Base-by-base conservation (phyloP, 2,329 filamentous ascomycete species). In the Talaromyces sp. region DNA sequence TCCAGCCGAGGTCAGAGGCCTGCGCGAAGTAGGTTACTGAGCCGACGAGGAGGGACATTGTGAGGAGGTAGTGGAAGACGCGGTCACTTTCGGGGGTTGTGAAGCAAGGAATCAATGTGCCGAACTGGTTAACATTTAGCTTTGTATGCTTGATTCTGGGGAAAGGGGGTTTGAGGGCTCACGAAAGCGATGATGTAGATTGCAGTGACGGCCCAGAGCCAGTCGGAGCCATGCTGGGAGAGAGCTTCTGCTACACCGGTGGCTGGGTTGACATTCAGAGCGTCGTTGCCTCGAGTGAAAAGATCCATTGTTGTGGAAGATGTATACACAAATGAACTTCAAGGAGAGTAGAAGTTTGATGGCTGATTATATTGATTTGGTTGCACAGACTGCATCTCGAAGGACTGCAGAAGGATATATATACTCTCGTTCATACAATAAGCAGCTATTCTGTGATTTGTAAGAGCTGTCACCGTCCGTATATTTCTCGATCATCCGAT, bases 31-130 rank as follows among this genome's bases (percentile, higher is more conserved):
- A 86, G 60, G 79, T 72, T 68, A 85, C 77, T 22, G 81, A 71
- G 64, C 83, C 84, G 66, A 81, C 79, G 10, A 86, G 76, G 47
- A 83, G 78, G 41, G 80, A 79, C 61, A 85, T 76, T 68, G 75
- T 79, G 73, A 85, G 84, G 67, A 85, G 75, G 72, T 86, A 85
- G 76, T 87, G 83, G 77, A 86, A 86, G 69, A 86, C 80, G 69
- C 79, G 80, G 71, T 86, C 83, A 60, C 81, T 81, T 43, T 78
- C 73, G 50, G 75, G 77, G 43, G 83, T 78, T 11, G 76, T 72
- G 70, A 82, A 79, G 66, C 77, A 78, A 5, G 82, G 72, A 24
- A 70, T 76, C 50, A 76, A 76, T 70, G 80, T 76, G 65, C 63
- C 70, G n/a, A 86, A 69, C 80, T 83, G 27, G 50, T 9, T 22